These are phyloP conservation scores for Candida stauntonica DNA, from an alignment of 805 yeast species.

Conservation along the genomic window DNA sequence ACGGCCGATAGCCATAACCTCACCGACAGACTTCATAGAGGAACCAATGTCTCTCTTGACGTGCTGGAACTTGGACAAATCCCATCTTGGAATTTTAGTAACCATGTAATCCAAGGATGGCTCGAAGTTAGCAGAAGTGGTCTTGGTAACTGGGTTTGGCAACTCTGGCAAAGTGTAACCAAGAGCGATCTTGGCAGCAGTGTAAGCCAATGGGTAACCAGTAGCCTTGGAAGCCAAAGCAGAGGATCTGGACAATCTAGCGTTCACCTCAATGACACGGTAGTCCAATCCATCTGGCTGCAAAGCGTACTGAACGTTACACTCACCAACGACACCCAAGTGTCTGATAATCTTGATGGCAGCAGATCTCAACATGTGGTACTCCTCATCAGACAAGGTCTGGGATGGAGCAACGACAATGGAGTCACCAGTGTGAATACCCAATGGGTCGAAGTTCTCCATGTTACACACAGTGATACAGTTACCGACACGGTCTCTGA, in stretches of 20 bases:
- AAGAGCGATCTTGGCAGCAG: constrained; percentile 95
- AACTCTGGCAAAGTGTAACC: constrained; percentile 93
- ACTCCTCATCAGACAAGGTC: constrained; percentile 94
- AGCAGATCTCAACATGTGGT: constrained; percentile 95
- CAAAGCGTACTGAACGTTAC: constrained; percentile 95
- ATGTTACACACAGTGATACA: constrained; percentile 98
- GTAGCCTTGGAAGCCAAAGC: constrained; percentile 98
- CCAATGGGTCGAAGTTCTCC: constrained; percentile 98
- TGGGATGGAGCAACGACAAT: constrained; percentile 99
- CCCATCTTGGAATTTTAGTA: constrained; percentile 98
- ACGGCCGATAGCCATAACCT: constrained; percentile 98
- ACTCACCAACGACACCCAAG: constrained; percentile 97
- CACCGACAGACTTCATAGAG: constrained; percentile 98
- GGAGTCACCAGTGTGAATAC: constrained; percentile 98
- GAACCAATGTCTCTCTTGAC: constrained; percentile 93
- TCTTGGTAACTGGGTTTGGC: constrained; percentile 94
- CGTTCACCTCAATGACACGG: constrained; percentile 96
- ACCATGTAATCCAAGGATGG: constrained; percentile 96
- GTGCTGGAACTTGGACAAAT: constrained; percentile 89
- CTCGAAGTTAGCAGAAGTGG: constrained; percentile 94
- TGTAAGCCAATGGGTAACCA: constrained; percentile 97
- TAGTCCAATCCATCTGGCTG: constrained; percentile 95
- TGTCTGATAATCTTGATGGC: constrained; percentile 97
- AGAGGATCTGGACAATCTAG: constrained; percentile 93
- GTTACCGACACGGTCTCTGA: constrained; percentile 92